These are phyloP conservation scores for Clarkia xantiana DNA, from an alignment of 345 rosid genomes.

Conservation along the genomic window DNA sequence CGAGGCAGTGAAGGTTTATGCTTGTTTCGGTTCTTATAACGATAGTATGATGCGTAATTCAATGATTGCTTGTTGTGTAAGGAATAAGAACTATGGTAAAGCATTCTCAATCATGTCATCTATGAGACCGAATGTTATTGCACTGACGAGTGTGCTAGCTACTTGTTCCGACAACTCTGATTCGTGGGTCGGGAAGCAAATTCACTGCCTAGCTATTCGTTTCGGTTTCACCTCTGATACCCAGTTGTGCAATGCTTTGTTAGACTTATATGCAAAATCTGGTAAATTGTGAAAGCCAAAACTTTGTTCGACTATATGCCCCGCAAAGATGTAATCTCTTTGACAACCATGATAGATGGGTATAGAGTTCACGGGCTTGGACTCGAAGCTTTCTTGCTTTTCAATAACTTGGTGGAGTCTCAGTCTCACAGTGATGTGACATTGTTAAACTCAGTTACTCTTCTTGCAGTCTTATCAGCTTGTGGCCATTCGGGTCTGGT, in stretches of 20 bases:
- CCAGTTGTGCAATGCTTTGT: slow-evolving; percentile 54
- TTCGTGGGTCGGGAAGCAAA: slow-evolving; percentile 55
- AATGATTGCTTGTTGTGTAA: slow-evolving; percentile 49
- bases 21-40: slow-evolving; percentile 15
- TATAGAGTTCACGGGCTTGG: slow-evolving; percentile 59
- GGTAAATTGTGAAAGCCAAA: slow-evolving; percentile 34
- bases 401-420: slow-evolving; percentile 36
- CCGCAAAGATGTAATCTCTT: slow-evolving; percentile 44
- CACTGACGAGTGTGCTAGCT: slow-evolving; percentile 49
- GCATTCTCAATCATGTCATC: slow-evolving; percentile 35
- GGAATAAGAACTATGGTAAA: slow-evolving; percentile 33
- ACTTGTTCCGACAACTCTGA: slow-evolving; percentile 63
- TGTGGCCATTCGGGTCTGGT: slow-evolving; percentile 70
- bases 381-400: slow-evolving; percentile 37
- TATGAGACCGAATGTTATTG: slow-evolving; percentile 40
- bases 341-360: slow-evolving; percentile 74
- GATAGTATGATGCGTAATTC: slow-evolving; percentile 55
- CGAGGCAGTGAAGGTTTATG: slow-evolving; percentile 50
- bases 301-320: slow-evolving; percentile 28
- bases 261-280: slow-evolving; percentile 71
- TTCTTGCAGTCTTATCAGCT: slow-evolving; percentile 66
- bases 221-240: slow-evolving; percentile 35
- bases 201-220: slow-evolving; percentile 45
- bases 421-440: slow-evolving; percentile 19
- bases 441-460: slow-evolving; percentile 55